phyloP scores from a whole-genome alignment of 768 basidiomycete genomes.

The Suillus occidentalis region DNA sequence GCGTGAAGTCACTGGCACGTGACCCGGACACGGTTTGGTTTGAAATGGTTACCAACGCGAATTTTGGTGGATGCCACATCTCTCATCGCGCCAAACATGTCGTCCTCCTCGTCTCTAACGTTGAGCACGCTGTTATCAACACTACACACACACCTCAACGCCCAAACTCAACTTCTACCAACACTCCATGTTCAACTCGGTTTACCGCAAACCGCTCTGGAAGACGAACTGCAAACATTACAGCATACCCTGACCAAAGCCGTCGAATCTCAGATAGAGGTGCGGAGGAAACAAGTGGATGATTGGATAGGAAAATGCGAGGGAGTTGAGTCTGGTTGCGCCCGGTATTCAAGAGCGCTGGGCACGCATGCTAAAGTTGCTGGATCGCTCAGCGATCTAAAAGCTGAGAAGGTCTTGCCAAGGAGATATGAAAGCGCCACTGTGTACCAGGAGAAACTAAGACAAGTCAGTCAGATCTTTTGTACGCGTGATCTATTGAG shows the following conservation, averaged over 20 bases:
- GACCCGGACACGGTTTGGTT: not conserved
- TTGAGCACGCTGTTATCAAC: constrained; percentile 74
- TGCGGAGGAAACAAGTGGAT: constrained; percentile 75
- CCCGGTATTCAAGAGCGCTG: constrained; percentile 65
- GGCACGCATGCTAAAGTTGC: constrained; percentile 71
- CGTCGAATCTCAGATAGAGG: constrained; percentile 72
- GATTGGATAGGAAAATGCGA: constrained; percentile 66
- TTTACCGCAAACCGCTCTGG: constrained; percentile 73
- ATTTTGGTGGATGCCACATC: constrained; percentile 3
- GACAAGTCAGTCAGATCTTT: constrained; percentile 55
- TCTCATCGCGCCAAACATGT: constrained; percentile 2
- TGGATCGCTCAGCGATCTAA: constrained; percentile 63
- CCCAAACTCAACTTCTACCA: constrained; percentile 81
- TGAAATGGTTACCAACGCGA: constrained; percentile 2
- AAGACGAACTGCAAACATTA: constrained; percentile 74
- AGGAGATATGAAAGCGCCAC: constrained; percentile 65
- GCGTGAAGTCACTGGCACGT: constrained; percentile 4
- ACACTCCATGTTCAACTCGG: constrained; percentile 84
- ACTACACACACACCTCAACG: constrained; percentile 73
- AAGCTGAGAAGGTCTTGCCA: constrained; percentile 73
- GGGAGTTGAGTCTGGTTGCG: constrained; percentile 60
- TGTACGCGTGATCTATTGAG: not conserved
- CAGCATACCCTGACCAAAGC: constrained; percentile 74
- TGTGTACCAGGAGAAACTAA: constrained; percentile 73
- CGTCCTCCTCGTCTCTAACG: constrained; percentile 33